A percentile compares a stretch with the other conserved stretches of the same genome.
These are phyloP conservation scores for Perilla frutescens DNA, from an alignment of 257 asterid genomes.

Conservation along the genomic window DNA sequence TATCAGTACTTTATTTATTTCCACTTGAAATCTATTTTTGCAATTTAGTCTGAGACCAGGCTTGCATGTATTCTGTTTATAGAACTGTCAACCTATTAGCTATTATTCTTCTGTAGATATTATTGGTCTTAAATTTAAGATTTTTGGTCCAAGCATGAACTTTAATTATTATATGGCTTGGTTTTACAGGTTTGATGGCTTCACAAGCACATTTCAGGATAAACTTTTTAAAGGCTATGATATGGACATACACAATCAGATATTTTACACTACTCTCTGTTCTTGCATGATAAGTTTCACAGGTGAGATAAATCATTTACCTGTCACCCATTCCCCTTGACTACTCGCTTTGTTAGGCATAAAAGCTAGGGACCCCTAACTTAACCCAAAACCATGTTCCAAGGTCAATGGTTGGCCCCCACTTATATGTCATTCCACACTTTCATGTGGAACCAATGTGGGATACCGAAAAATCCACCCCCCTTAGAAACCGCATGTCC, in stretches of 20 bases:
- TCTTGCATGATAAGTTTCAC: conserved; percentile 92
- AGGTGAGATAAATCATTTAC: conserved; percentile 55
- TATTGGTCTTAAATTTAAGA: conserved; percentile 17
- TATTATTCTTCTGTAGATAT: conserved; percentile 4
- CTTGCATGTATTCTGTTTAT: conserved; percentile 21
- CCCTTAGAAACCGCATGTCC: too few species aligned
- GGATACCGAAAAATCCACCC: too few species aligned
- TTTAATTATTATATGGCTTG: conserved; percentile 21
- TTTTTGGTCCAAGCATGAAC: conserved; percentile 11
- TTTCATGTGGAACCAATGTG: neutral
- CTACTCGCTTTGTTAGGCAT: neutral
- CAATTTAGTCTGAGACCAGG: conserved; percentile 1
- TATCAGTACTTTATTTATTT: conserved; percentile 12
- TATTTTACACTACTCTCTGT: conserved; percentile 93
- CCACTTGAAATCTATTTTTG: neutral
- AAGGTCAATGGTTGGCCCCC: too few species aligned
- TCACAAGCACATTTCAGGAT: conserved; percentile 99
- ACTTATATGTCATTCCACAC: neutral
- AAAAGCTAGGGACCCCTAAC: too few species aligned
- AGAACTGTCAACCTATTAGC: conserved; percentile 10
- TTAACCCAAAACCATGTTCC: too few species aligned
- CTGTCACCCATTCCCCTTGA: conserved; percentile 9
- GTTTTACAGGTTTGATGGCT: conserved; percentile 90
- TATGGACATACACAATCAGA: conserved; percentile 98
- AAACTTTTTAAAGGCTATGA: conserved; percentile 96